Conservation (phyloP, 2,329 filamentous ascomycete genomes). For the Microcera coccophila region DNA sequence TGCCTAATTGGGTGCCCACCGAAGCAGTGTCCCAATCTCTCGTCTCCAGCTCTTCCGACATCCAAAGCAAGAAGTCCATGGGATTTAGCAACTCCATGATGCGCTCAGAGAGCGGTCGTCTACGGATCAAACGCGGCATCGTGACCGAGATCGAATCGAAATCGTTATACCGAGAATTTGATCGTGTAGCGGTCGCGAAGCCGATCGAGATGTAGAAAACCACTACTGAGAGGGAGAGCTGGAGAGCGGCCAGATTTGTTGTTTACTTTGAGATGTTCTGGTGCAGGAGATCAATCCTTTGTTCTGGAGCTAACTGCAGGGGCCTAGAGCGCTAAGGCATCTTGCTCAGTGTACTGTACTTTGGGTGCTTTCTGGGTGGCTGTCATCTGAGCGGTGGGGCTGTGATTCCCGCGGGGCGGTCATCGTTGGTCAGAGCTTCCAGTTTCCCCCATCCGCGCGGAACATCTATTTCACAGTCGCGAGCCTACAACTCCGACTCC, state of each 20-base stretch:
- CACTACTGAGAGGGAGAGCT: neutral
- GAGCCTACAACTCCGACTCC: no score
- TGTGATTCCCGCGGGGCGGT: constrained; percentile 26
- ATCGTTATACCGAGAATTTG: neutral
- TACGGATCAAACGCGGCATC: constrained; percentile 76
- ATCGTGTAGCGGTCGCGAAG: constrained; percentile 5
- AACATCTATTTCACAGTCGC: constrained; percentile 13
- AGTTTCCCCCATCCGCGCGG: constrained; percentile 8
- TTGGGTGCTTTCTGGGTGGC: no score
- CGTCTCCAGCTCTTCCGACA: constrained; percentile 89
- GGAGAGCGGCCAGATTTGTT: constrained; percentile 10
- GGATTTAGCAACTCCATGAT: constrained; percentile 78
- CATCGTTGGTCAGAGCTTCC: constrained; percentile 30
- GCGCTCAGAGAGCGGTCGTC: constrained; percentile 73
- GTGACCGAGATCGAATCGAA: constrained; percentile 25
- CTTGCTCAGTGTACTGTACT: no score
- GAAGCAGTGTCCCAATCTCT: constrained; percentile 83
- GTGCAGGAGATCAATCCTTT: constrained; percentile 18
- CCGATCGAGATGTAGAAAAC: neutral
- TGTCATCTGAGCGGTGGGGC: constrained; percentile 12
- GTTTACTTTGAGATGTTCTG: constrained; percentile 25
- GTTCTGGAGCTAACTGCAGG: constrained; percentile 15
- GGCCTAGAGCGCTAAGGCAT: no score
- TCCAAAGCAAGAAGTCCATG: constrained; percentile 83
- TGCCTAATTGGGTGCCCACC: constrained; percentile 70